Evolutionary conservation across 176 grass and related monocot species (phyloP).

Genomic region (Oryza rufipogon): DNA sequence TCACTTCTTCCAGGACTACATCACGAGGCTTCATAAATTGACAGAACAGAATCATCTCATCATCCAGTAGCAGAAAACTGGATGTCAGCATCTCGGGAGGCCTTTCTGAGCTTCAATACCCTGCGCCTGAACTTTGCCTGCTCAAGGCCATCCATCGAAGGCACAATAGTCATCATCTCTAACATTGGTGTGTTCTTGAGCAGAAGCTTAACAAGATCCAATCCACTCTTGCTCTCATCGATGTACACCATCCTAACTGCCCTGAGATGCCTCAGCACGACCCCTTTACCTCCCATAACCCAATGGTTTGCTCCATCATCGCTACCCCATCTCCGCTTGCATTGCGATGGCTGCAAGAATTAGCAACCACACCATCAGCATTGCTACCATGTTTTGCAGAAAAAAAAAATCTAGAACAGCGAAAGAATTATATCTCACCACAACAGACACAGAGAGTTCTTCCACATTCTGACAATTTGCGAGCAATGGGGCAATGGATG

Average conservation of each 20-base stretch:
- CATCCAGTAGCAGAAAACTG: constrained; percentile 42
- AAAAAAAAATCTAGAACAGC: neutral
- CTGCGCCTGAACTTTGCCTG: constrained; percentile 55
- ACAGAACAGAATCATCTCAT: constrained; percentile 25
- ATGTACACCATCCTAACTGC: constrained; percentile 55
- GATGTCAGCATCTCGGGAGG: constrained; percentile 40
- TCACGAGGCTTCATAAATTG: neutral
- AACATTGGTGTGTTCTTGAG: constrained; percentile 50
- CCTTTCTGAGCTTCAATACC: constrained; percentile 52
- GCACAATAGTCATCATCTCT: constrained; percentile 58
- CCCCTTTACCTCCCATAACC: constrained; percentile 24
- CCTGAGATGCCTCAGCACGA: constrained; percentile 44
- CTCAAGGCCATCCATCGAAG: constrained; percentile 68
- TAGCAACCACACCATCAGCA: neutral
- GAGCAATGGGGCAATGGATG: constrained; percentile 50
- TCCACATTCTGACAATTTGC: constrained; percentile 43
- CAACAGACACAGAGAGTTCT: constrained; percentile 53
- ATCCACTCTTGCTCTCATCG: constrained; percentile 60
- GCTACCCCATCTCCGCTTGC: constrained; percentile 41
- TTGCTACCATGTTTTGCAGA: neutral
- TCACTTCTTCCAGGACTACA: constrained; percentile 7
- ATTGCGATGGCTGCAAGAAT: constrained; percentile 48
- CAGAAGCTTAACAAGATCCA: constrained; percentile 60
- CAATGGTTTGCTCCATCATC: constrained; percentile 21
- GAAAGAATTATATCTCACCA: constrained; percentile 48